Base-by-base conservation (phyloP, 2,329 filamentous ascomycete genomes). In the Nannizzia gypsea region DNA sequence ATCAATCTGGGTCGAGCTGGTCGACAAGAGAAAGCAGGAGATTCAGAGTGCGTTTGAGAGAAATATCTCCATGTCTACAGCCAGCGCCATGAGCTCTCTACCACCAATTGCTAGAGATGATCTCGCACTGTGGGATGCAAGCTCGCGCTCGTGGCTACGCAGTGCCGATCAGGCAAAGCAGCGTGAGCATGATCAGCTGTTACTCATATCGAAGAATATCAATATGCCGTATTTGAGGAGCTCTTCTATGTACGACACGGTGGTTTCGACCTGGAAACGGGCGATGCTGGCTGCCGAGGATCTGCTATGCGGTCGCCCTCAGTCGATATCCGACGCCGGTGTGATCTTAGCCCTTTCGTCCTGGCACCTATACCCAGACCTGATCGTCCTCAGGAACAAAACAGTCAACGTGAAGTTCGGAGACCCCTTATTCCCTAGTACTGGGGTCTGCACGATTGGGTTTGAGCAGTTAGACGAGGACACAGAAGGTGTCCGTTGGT, bases 331-430 rank as follows among this genome's bases (percentile, higher is more conserved):
- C 6, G 58, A 65, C 48, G 67, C 68, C 1, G 65, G 65, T 1
- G 62, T 69, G 1, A 60, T 75, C 0, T 60, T 73, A 3, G 71
- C 60, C 1, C 56, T 74, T 1, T 65, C 63, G 2, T 59, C 72
- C 0, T 74, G 70, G 72, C 72, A 74, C 63, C 24, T 74, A 1
- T 74, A 71, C 59, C 71, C 71, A 0, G 66, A 75, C 42, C 63
- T 74, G 9, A 57, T 61, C 1, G 64, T 86, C 86, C 75, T 88
- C 83, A 85, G 81, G 9, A 57, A 42, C 15, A 36, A 34, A 6
- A 56, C 52, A 3, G 52, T 56, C 6, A 36, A 34, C 36, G 26
- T 56, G 4, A 36, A 56, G 15, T 56, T 56, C n/a, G 15, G 2
- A 17, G 58, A 59, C 52, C 44, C 31, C 20, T 48, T 59, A 15